Base-by-base conservation (phyloP, 805 yeast species). In the Candida takata region DNA sequence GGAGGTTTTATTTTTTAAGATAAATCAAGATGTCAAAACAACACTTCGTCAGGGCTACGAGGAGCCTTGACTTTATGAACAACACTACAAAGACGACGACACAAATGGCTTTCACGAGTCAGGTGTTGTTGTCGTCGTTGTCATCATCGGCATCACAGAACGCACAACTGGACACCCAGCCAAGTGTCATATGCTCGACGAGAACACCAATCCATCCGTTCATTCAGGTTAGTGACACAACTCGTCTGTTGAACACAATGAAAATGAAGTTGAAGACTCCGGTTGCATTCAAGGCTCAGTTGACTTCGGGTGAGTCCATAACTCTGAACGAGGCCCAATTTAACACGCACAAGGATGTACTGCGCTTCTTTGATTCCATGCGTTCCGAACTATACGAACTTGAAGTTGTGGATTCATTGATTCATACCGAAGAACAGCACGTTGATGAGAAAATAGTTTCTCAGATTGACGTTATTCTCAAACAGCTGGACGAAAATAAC, bases 11-110 rank as follows among this genome's bases (percentile, higher is more conserved):
- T n/a, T n/a, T n/a, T n/a, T n/a, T n/a, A n/a, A n/a, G n/a, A n/a
- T n/a, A n/a, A n/a, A 12, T 24, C 16, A 15, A 6, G 6, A 26
- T 26, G 31, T 16, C 25, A 5, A 25, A 38, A 12, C 8, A 37
- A 12, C 34, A 35, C 14, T 42, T 43, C 5, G 41, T 43, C 15
- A 40, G 33, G 37, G 31, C 42, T 13, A 33, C 47, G 3, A 16
- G 38, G 3, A 34, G 40, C 4, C 28, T 43, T 8, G 35, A 43
- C 36, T 43, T 43, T 33, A 38, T 43, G 19, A 40, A 37, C 26
- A 43, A 43, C 24, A 24, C 37, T 9, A 21, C 47, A 3, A 43
- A 43, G 28, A 23, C 41, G 28, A 23, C 41, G n/a, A 32, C 38
- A 9, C 33, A 35, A 4, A 29, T 41, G 2, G 40, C 19, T 6